These are phyloP conservation scores for Pittosporum tobira DNA, from an alignment of 129 eudicot genomes.

Conservation along the genomic window DNA sequence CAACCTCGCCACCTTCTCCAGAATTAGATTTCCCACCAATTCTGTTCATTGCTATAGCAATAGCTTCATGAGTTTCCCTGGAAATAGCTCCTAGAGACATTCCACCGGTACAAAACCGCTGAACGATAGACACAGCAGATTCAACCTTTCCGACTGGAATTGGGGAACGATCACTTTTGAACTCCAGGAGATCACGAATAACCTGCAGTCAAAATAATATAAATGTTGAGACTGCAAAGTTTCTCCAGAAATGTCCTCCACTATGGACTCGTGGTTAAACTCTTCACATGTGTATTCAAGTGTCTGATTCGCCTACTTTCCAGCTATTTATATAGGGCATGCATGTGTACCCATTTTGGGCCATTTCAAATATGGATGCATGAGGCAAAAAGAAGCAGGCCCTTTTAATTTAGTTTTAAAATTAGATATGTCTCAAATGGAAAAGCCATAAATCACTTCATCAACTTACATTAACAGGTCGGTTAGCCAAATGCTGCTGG, in stretches of 20 bases:
- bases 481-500: slow-evolving; percentile 94
- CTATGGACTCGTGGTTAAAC: too few relatives aligned
- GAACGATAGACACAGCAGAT: slow-evolving; percentile 80
- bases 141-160: slow-evolving; percentile 97
- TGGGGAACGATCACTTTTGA: slow-evolving; percentile 82
- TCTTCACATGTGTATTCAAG: neutral
- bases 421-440: neutral
- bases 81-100: slow-evolving; percentile 99
- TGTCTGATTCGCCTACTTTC: neutral
- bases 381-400: neutral
- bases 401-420: neutral
- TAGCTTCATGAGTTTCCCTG: slow-evolving; percentile 98
- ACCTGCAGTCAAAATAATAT: slow-evolving; percentile 37
- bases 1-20: slow-evolving; percentile 99
- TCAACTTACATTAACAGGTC: slow-evolving; percentile 93
- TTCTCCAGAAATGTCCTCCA: neutral
- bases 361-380: neutral
- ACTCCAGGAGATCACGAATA: slow-evolving; percentile 93
- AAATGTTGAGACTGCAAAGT: neutral
- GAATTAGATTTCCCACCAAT: slow-evolving; percentile 95
- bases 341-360: neutral
- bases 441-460: neutral
- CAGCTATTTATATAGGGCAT: neutral
- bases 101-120: slow-evolving; percentile 98
- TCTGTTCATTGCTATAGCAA: slow-evolving; percentile 99